These are phyloP conservation scores for Irpex sp. DNA, from an alignment of 1,284 basidiomycete genomes.

Conservation along the genomic window DNA sequence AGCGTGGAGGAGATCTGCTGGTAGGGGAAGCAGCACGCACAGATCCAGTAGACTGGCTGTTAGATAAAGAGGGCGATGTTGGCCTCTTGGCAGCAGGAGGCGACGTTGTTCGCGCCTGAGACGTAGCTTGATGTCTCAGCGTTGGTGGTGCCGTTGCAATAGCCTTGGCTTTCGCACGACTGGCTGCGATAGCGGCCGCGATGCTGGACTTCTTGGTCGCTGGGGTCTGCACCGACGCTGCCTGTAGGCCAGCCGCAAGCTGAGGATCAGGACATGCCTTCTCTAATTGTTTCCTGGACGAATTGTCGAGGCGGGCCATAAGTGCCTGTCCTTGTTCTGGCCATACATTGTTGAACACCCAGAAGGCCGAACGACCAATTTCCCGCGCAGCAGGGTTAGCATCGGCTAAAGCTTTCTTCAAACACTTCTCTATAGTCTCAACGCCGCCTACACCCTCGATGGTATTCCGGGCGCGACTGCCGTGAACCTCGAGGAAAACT, in stretches of 20 bases:
- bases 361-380: constrained; percentile 72
- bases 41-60: constrained; percentile 28
- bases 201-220: constrained; percentile 70
- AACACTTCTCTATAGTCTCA: constrained; percentile 66
- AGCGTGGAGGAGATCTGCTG: constrained; percentile 37
- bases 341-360: constrained; percentile 81
- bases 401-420: constrained; percentile 77
- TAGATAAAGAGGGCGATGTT: constrained; percentile 38
- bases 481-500: constrained; percentile 71
- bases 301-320: constrained; percentile 66
- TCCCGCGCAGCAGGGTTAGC: constrained; percentile 80
- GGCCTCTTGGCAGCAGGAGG: constrained; percentile 37
- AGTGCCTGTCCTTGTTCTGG: constrained; percentile 62
- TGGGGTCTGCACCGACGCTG: constrained; percentile 44
- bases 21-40: constrained; percentile 36
- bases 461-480: constrained; percentile 49
- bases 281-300: constrained; percentile 81
- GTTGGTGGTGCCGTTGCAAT: constrained; percentile 76
- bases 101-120: constrained; percentile 41
- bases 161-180: constrained; percentile 78
- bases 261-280: constrained; percentile 70
- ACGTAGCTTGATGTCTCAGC: constrained; percentile 75
- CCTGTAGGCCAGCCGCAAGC: constrained; percentile 33
- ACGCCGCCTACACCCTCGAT: constrained; percentile 68
- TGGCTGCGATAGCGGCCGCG: constrained; percentile 80